A percentile compares a stretch with the other conserved stretches of the same genome.
These are phyloP conservation scores for Gaeumannomyces sp. DNA, from an alignment of 2,329 filamentous ascomycete species.

Conservation along the genomic window DNA sequence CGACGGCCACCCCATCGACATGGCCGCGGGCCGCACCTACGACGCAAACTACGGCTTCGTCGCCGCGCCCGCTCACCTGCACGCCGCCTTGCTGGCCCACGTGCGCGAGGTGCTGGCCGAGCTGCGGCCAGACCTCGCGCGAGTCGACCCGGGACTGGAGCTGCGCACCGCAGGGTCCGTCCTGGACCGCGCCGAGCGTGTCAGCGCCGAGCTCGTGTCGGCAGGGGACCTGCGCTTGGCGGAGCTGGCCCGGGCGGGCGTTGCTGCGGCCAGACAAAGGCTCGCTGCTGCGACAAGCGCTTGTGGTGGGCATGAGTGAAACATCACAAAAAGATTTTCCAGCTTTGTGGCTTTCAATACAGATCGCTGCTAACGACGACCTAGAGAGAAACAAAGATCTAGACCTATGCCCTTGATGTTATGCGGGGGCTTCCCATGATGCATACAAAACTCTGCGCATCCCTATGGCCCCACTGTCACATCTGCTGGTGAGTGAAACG, in stretches of 20 bases:
- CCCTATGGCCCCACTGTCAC: not conserved
- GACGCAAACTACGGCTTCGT: slow-evolving; percentile 49
- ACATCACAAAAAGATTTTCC: not conserved
- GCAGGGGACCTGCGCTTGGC: not conserved
- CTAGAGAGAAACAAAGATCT: not conserved
- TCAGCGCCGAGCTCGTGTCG: not conserved
- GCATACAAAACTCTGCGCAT: not conserved
- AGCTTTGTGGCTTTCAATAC: not conserved
- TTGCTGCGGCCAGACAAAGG: not conserved
- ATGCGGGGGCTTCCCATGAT: not conserved
- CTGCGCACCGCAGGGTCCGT: not conserved
- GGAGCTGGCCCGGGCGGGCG: not conserved
- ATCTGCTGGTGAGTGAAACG: not conserved
- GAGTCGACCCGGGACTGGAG: not conserved
- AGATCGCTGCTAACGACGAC: not conserved
- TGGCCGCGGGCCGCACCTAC: slow-evolving; percentile 42
- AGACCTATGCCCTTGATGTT: not conserved
- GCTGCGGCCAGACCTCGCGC: not conserved
- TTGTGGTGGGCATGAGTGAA: not conserved
- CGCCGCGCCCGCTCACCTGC: slow-evolving; percentile 40
- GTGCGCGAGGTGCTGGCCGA: slow-evolving; percentile 21
- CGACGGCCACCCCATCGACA: slow-evolving; percentile 43
- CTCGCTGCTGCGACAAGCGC: not conserved
- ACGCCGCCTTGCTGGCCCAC: slow-evolving; percentile 35
- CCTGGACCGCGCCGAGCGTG: not conserved